Percentiles rank a stretch among this genome's conserved stretches.
These are phyloP conservation scores for Nadsonia fulvescens DNA, from an alignment of 805 yeast species.

Conservation along the genomic window DNA sequence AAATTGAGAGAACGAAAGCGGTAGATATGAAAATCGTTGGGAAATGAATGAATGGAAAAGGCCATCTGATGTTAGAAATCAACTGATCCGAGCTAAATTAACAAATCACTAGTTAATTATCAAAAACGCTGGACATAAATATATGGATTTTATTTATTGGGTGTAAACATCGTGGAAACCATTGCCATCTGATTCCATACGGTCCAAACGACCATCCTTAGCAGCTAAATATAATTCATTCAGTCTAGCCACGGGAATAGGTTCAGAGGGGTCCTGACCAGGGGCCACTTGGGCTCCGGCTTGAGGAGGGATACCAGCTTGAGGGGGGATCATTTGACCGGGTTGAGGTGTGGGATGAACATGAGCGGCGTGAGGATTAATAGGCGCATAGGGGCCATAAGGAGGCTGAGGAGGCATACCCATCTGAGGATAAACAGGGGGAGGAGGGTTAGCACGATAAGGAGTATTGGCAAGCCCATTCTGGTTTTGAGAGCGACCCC, in stretches of 20 bases:
- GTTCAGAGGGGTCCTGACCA: constrained; percentile 19
- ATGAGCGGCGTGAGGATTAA: constrained; percentile 14
- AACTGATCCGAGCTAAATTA: no score
- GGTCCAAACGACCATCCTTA: constrained; percentile 35
- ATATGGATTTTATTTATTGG: constrained; percentile 12
- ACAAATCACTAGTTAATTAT: no score
- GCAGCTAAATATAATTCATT: constrained; percentile 38
- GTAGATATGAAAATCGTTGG: no score
- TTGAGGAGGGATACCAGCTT: constrained; percentile 4
- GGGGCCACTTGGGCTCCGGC: constrained; percentile 12
- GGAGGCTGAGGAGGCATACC: constrained; percentile 18
- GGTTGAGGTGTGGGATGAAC: constrained; percentile 9
- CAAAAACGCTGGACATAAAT: neutral
- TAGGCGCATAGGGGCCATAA: constrained; percentile 19
- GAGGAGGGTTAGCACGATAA: constrained; percentile 19
- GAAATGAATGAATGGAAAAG: no score
- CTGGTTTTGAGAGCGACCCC: constrained; percentile 52
- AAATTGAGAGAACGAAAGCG: no score
- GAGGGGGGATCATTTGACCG: constrained; percentile 6
- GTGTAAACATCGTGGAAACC: constrained; percentile 25
- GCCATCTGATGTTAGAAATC: no score
- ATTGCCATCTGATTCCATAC: constrained; percentile 30
- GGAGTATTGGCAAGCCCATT: constrained; percentile 12
- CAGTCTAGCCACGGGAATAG: constrained; percentile 24
- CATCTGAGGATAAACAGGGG: constrained; percentile 18